Evolutionary conservation across 768 basidiomycete genomes (phyloP), one percentile per base, ranked within the genome.

Genomic region (Rhizopogon roseolus): DNA sequence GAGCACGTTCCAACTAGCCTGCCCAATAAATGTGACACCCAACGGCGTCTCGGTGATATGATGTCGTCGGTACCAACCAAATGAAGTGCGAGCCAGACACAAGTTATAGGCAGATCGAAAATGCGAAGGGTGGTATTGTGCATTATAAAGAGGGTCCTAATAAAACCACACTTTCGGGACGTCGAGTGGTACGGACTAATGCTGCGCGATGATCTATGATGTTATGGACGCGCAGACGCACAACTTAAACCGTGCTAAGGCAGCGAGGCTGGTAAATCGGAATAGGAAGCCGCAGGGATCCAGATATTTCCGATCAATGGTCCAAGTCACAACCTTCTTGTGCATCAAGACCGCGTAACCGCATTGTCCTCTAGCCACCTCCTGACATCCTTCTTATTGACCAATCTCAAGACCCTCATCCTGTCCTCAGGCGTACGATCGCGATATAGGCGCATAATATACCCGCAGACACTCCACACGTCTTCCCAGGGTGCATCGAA

Each of bases 401-500:
- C 72, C 74, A 91, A 73, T 19, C 61, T 62, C 51, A 82, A 75
- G 44, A 84, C 67, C 29, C 81, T 75, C 52, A 76, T 70, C 52
- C 76, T 79, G 25, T 77, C 74, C 45, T 71, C 69, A 19, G 59
- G 65, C 9, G 68, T 74, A 49, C 85, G 76, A 45, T 74, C 65
- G 4, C 84, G 77, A 66, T 90, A 98, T 4, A 98, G 71, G 39
- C 86, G 77, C 88, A 91, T 89, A 49, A 96, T 80, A 61, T 80
- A 78, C n/a, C 91, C 93, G 55, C 86, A 86, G 7, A 94, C 84
- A 60, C 77, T 83, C 85, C 88, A 88, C 27, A 97, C 77, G 61
- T 97, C 95, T 51, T 93, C 91, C 83, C 85, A 90, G 0, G 83
- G 76, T 0, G 92, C 90, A 64, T 98, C 97, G 63, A 99, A 99